Percentiles rank a stretch among this genome's conserved stretches.
phyloP scores from a whole-genome alignment of 192 early-diverging fungal genomes.

The Coemansia sp. region DNA sequence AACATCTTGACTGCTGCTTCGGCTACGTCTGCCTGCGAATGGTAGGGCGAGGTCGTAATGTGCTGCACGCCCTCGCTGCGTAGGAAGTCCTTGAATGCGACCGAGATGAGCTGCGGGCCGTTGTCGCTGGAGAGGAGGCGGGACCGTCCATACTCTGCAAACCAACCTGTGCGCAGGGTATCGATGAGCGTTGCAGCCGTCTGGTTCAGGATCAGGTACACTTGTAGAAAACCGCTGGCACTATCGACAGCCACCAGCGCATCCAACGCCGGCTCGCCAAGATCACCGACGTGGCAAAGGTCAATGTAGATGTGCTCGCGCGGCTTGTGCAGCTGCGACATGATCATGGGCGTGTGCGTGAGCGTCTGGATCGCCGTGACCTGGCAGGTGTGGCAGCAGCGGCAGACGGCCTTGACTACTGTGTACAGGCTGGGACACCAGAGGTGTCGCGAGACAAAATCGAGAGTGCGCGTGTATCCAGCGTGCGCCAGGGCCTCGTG shows the following conservation, averaged over 20 bases:
- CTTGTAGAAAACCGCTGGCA: slow-evolving; percentile 13
- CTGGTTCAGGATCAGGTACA: slow-evolving; percentile 1
- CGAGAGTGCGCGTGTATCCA: slow-evolving; percentile 8
- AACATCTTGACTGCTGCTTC: slow-evolving; percentile 25
- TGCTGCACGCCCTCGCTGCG: not conserved
- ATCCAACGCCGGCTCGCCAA: slow-evolving; percentile 3
- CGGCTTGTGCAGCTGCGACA: not conserved
- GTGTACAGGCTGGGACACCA: not conserved
- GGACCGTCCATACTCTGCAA: slow-evolving; percentile 5
- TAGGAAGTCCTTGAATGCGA: slow-evolving; percentile 5
- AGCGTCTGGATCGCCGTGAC: slow-evolving; percentile 9
- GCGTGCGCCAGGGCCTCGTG: slow-evolving; percentile 10
- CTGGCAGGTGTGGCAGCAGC: slow-evolving; percentile 20
- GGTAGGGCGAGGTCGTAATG: not conserved
- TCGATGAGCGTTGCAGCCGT: slow-evolving; percentile 5
- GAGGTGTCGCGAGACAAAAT: not conserved
- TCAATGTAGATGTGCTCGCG: slow-evolving; percentile 31
- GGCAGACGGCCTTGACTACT: not conserved
- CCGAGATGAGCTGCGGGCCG: slow-evolving; percentile 9
- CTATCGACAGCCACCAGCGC: not conserved
- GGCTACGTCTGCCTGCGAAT: slow-evolving; percentile 15
- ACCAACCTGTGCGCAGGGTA: slow-evolving; percentile 8
- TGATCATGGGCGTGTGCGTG: slow-evolving; percentile 8
- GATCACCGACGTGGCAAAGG: slow-evolving; percentile 12
- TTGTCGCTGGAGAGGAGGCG: slow-evolving; percentile 25